Percentiles rank a stretch among this genome's conserved stretches.
Conservation (phyloP, 1,284 basidiomycete species). For the Veloporphyrellus conicus region DNA sequence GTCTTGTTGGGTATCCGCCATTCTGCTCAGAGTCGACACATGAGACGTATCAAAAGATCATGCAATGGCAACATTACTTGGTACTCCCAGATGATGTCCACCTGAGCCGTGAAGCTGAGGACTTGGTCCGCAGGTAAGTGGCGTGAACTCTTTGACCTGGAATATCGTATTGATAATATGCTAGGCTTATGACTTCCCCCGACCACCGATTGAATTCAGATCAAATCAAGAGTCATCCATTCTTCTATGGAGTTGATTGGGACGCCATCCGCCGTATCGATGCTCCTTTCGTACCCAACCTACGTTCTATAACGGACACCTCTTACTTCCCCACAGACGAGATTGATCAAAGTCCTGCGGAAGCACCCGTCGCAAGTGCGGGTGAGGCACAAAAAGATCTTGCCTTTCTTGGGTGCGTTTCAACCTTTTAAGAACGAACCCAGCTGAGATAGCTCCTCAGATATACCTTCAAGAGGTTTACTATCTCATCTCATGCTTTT, state of each 20-base stretch:
- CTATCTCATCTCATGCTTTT: slow-evolving; percentile 42
- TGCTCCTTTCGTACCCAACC: slow-evolving; percentile 90
- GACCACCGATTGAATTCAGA: slow-evolving; percentile 81
- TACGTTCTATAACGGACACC: slow-evolving; percentile 90
- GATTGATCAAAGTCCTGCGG: slow-evolving; percentile 80
- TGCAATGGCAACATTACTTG: slow-evolving; percentile 88
- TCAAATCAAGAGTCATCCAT: slow-evolving; percentile 89
- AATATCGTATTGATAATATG: slow-evolving; percentile 8
- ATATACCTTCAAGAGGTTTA: slow-evolving; percentile 77
- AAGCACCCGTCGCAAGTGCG: slow-evolving; percentile 52
- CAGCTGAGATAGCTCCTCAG: slow-evolving; percentile 35
- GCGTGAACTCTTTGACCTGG: not conserved
- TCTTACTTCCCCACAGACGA: slow-evolving; percentile 98
- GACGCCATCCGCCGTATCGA: slow-evolving; percentile 83
- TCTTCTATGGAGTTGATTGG: slow-evolving; percentile 99
- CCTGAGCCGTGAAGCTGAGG: slow-evolving; percentile 88
- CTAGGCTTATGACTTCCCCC: slow-evolving; percentile 77
- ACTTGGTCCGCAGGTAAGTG: slow-evolving; percentile 75
- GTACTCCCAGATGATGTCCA: slow-evolving; percentile 95
- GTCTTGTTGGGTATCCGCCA: slow-evolving; percentile 93
- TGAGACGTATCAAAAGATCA: slow-evolving; percentile 98
- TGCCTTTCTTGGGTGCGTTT: slow-evolving; percentile 83
- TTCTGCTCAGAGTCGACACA: slow-evolving; percentile 99
- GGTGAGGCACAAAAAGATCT: slow-evolving; percentile 75
- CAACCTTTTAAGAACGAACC: not conserved